phyloP scores from a whole-genome alignment of 306 rosid species.

The Lagenaria siceraria region DNA sequence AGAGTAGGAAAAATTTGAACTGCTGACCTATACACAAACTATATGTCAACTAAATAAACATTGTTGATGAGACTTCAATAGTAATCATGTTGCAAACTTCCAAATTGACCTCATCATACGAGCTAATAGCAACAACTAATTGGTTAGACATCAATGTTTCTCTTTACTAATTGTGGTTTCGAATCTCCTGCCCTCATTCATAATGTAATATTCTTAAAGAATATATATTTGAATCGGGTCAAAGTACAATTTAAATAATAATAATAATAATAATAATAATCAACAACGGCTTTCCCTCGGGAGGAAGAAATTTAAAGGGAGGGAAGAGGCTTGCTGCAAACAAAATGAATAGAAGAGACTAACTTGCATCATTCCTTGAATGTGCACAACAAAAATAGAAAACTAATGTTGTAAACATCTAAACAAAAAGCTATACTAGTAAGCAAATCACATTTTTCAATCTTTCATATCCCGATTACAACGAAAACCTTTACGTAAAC shows the following conservation, averaged over 20 bases:
- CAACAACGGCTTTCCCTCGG: background rate
- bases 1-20: no score
- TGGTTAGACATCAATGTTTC: background rate
- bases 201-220: background rate
- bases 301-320: background rate
- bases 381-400: background rate
- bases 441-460: conserved; percentile 30
- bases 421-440: conserved; percentile 2
- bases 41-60: no score
- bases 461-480: conserved; percentile 42
- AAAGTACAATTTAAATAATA: no score
- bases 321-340: background rate
- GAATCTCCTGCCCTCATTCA: background rate
- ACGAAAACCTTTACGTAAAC: conserved; percentile 29
- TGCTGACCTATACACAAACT: no score
- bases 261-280: no score
- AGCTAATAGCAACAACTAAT: background rate
- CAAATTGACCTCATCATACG: background rate
- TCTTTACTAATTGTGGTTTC: background rate
- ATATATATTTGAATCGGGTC: background rate
- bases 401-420: conserved; percentile 1
- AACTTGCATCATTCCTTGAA: background rate
- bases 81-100: background rate
- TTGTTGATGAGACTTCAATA: no score
- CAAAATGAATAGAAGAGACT: background rate